Percentiles rank a stretch among this genome's conserved stretches.
phyloP scores from a whole-genome alignment of 1,139 yeast species.

The Oligophagozyma castellii region DNA sequence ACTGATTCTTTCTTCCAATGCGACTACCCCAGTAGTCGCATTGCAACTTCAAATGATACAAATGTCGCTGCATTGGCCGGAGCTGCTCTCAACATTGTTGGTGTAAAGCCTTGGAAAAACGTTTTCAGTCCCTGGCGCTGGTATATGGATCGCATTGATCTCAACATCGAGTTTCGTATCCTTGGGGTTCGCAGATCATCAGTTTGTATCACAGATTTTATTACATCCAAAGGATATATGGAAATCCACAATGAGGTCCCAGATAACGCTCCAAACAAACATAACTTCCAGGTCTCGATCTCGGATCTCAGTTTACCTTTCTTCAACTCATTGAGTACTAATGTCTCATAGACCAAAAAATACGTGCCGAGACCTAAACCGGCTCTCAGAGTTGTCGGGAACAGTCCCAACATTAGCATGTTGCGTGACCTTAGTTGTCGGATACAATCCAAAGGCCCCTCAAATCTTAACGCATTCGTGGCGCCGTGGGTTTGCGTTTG shows the following conservation, averaged over 20 bases:
- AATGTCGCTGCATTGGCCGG: constrained; percentile 97
- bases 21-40: constrained; percentile 39
- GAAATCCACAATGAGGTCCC: constrained; percentile 80
- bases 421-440: constrained; percentile 42
- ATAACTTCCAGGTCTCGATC: constrained; percentile 75
- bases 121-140: constrained; percentile 52
- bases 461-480: constrained; percentile 23
- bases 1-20: too few relatives aligned
- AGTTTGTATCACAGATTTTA: constrained; percentile 78
- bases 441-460: constrained; percentile 75
- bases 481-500: constrained; percentile 48
- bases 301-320: constrained; percentile 37
- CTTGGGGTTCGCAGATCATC: constrained; percentile 45
- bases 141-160: constrained; percentile 43
- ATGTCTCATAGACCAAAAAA: constrained; percentile 78
- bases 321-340: constrained; percentile 44
- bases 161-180: constrained; percentile 25
- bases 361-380: constrained; percentile 80
- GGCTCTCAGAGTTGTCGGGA: constrained; percentile 74
- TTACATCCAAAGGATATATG: constrained; percentile 72
- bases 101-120: constrained; percentile 76
- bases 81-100: constrained; percentile 87
- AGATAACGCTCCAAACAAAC: constrained; percentile 71
- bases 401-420: constrained; percentile 64
- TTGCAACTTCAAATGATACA: constrained; percentile 77